phyloP scores from a whole-genome alignment of 495 filamentous ascomycete species.

The Neurospora sp. region DNA sequence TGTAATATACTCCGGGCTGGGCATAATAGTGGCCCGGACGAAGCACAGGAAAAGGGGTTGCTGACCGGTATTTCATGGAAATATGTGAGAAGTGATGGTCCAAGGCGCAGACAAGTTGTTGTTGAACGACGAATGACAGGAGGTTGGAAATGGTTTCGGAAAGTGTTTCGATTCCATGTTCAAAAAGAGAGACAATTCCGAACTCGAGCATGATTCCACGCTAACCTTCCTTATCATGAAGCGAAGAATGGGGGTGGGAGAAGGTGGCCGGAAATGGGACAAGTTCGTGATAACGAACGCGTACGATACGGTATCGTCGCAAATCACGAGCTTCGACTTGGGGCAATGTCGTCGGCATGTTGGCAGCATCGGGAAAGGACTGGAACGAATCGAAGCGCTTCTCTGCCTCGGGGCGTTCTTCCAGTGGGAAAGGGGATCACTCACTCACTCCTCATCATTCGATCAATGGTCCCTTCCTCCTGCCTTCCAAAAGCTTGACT shows the following conservation, averaged over 20 bases:
- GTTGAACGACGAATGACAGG: not conserved
- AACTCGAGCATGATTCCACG: not conserved
- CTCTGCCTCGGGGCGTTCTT: not conserved
- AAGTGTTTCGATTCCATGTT: not conserved
- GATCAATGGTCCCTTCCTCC: not conserved
- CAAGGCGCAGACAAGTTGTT: not conserved
- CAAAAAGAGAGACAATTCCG: not conserved
- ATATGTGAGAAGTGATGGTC: not conserved
- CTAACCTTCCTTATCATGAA: not conserved
- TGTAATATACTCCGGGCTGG: not conserved
- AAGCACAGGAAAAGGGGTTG: not conserved
- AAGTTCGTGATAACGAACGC: not conserved
- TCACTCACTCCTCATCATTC: not conserved
- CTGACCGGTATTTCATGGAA: not conserved
- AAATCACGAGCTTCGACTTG: not conserved
- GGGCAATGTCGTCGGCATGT: not conserved
- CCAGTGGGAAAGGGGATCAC: not conserved
- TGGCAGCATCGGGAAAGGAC: not conserved
- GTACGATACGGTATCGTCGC: not conserved
- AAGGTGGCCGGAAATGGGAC: not conserved
- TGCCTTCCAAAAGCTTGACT: not conserved
- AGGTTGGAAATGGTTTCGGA: not conserved
- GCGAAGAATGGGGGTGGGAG: not conserved
- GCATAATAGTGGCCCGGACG: not conserved
- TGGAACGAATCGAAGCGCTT: not conserved